Conservation (phyloP, 163 green algal species). For the Chlamydomonas reinhardtii region DNA sequence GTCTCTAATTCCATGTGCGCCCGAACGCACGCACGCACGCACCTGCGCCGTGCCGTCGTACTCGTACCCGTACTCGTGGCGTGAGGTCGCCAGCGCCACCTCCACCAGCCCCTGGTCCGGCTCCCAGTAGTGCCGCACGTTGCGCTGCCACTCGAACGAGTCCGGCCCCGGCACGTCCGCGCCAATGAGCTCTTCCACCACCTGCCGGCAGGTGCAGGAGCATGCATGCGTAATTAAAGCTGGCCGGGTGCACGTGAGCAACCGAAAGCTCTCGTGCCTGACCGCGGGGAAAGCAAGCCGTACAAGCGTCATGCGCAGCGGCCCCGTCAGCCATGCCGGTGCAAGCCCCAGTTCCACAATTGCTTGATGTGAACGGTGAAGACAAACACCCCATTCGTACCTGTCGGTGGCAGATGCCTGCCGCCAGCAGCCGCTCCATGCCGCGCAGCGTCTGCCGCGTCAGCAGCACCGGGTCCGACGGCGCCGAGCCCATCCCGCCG, state of each 20-base stretch:
- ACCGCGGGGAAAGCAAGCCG: no score
- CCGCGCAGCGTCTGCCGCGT: slow-evolving; percentile 33
- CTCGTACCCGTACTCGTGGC: slow-evolving; percentile 59
- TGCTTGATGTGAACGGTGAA: no score
- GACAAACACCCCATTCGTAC: neutral
- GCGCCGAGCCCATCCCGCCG: no score
- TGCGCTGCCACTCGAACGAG: slow-evolving; percentile 54
- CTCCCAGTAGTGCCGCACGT: slow-evolving; percentile 65
- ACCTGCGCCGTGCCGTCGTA: slow-evolving; percentile 49
- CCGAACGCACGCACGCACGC: no score
- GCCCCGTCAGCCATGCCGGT: no score
- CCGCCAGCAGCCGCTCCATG: slow-evolving; percentile 54
- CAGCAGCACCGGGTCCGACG: neutral
- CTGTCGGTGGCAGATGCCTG: slow-evolving; percentile 53
- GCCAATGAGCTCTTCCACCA: slow-evolving; percentile 54
- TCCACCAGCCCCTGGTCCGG: slow-evolving; percentile 17
- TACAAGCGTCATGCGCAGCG: no score
- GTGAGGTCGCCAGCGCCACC: slow-evolving; percentile 27
- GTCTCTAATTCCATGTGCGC: no score
- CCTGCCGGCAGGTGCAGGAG: no score
- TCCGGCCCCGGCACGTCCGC: slow-evolving; percentile 39
- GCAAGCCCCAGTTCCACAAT: no score
- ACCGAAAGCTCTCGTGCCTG: no score
- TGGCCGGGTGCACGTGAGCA: no score
- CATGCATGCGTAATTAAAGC: no score